These are phyloP conservation scores for Alternaria hordeiaustralica DNA, from an alignment of 2,329 filamentous ascomycete species.

Conservation along the genomic window DNA sequence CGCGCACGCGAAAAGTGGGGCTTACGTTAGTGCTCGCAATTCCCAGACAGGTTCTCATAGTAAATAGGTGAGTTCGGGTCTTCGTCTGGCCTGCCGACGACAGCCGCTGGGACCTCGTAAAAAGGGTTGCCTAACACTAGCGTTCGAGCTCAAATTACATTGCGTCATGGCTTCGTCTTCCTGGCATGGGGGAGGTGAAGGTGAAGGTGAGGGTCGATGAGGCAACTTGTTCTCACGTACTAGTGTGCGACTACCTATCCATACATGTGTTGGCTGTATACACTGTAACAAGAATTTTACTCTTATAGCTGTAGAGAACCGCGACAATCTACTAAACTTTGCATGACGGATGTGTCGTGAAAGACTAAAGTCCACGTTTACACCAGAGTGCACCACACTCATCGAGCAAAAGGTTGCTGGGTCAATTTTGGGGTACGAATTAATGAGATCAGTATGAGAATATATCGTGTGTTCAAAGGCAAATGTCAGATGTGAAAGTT, in stretches of 20 bases:
- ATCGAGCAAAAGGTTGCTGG: too few relatives aligned
- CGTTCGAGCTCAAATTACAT: not conserved
- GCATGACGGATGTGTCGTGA: not conserved
- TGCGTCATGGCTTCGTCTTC: not conserved
- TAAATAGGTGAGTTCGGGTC: constrained; percentile 15
- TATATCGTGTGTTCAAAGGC: not conserved
- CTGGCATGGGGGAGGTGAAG: not conserved
- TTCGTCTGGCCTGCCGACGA: constrained; percentile 7
- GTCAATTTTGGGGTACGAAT: too few relatives aligned
- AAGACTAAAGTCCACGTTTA: not conserved
- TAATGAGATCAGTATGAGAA: not conserved
- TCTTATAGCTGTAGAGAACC: too few relatives aligned
- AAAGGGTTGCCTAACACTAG: constrained; percentile 9
- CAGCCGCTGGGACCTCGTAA: constrained; percentile 1
- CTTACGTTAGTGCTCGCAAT: constrained; percentile 6
- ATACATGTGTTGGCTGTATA: too few relatives aligned
- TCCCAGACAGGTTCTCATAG: constrained; percentile 12
- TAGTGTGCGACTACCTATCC: too few relatives aligned
- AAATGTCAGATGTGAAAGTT: not conserved
- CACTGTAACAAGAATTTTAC: too few relatives aligned
- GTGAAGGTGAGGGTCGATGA: not conserved
- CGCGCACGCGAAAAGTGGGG: constrained; percentile 4
- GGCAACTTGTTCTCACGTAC: too few relatives aligned
- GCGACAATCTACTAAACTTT: too few relatives aligned
- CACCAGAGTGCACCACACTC: too few relatives aligned